A percentile compares a stretch with the other conserved stretches of the same genome.
phyloP scores from a whole-genome alignment of 78 protist species.

The Dictyostelium capitatum region DNA sequence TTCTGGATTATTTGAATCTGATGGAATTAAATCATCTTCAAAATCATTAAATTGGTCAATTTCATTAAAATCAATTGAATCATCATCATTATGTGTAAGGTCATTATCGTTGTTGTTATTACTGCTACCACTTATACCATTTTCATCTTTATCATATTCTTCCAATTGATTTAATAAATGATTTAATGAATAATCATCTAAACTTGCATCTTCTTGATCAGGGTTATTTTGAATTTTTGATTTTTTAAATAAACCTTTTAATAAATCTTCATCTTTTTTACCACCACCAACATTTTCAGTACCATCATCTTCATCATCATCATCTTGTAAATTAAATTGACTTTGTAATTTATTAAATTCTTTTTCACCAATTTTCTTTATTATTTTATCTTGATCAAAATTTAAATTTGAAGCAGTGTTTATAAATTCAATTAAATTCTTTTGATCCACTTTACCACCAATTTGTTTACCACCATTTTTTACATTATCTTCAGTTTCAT shows the following conservation, averaged over 20 bases:
- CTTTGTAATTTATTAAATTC: background rate
- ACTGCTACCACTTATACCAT: background rate
- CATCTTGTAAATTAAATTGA: background rate
- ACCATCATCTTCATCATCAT: background rate
- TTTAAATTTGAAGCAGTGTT: background rate
- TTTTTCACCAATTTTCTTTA: background rate
- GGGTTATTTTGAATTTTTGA: no score
- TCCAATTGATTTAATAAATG: background rate
- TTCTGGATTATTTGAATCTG: conserved; percentile 16
- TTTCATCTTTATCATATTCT: conserved; percentile 2
- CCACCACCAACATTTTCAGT: background rate
- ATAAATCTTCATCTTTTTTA: no score
- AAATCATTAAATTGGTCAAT: conserved; percentile 1
- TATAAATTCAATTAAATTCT: background rate
- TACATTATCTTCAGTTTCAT: background rate
- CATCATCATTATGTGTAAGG: background rate
- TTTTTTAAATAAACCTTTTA: no score
- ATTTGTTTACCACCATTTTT: conserved; percentile 2
- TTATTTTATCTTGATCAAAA: conserved; percentile 13
- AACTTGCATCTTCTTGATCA: background rate
- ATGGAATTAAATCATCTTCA: background rate
- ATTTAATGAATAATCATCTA: background rate
- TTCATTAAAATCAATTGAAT: background rate
- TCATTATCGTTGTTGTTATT: no score
- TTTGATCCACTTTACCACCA: background rate